Percentiles rank a stretch among this genome's conserved stretches.
These are phyloP conservation scores for Blastosporella zonata DNA, from an alignment of 1,284 basidiomycete species.

Conservation along the genomic window DNA sequence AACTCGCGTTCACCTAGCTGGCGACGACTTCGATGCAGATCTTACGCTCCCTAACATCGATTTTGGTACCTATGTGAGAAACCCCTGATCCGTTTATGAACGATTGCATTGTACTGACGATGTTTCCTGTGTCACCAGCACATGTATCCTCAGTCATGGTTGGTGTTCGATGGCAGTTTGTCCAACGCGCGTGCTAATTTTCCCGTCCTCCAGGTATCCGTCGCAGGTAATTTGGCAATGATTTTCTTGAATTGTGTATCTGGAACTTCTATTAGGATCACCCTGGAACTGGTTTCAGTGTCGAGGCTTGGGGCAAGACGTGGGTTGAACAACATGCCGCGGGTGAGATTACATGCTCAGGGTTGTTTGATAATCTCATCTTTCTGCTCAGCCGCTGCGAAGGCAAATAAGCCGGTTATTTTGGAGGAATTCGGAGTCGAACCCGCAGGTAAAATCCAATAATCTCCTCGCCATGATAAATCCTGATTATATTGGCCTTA, in stretches of 20 bases:
- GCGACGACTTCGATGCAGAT: slow-evolving; percentile 54
- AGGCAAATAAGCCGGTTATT: slow-evolving; percentile 48
- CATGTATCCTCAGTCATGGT: slow-evolving; percentile 56
- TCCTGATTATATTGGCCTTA: slow-evolving; percentile 17
- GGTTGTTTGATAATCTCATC: too few species aligned
- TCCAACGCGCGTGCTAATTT: background rate
- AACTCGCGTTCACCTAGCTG: too few species aligned
- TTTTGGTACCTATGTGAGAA: slow-evolving; percentile 49
- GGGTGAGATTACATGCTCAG: slow-evolving; percentile 27
- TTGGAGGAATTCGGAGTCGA: slow-evolving; percentile 58
- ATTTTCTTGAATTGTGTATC: too few species aligned
- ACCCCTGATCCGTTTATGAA: background rate
- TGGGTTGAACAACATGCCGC: slow-evolving; percentile 50
- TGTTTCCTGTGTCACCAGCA: too few species aligned
- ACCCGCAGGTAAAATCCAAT: slow-evolving; percentile 30
- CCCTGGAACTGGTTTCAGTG: slow-evolving; percentile 49
- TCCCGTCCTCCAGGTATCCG: too few species aligned
- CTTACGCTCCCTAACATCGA: slow-evolving; percentile 51
- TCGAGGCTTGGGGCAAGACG: slow-evolving; percentile 48
- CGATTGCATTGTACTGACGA: background rate
- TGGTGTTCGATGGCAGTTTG: slow-evolving; percentile 4
- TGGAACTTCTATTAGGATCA: slow-evolving; percentile 41
- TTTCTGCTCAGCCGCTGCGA: slow-evolving; percentile 43
- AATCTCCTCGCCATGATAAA: background rate
- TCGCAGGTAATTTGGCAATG: too few species aligned